Base-by-base conservation (phyloP, 257 asterid genomes). In the Lycium ferocissimum region DNA sequence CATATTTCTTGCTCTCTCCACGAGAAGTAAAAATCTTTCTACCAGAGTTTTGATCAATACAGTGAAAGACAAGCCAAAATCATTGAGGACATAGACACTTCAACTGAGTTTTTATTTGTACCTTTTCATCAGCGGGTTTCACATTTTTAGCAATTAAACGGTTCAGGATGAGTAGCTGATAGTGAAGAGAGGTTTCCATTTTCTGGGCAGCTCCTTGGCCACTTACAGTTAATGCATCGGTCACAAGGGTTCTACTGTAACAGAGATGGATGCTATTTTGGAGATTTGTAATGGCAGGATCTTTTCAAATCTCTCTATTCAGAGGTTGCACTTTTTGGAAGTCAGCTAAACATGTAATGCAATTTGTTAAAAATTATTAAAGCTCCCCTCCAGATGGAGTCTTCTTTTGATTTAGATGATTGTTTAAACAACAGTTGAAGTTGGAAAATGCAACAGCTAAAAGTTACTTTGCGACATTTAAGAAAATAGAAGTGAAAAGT, bases 181-280 rank as follows among this genome's bases (percentile, higher is more conserved):
- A 13, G 20, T 47, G 81, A 73, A 26, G 58, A 45, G 18, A 73
- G 13, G 7, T 45, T 12, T 73, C 81, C 81, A 47, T 73, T 73
- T 20, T 47, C 40, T 47, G 35, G 37, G 81, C 79, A 51, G 81
- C 62, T 22, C 22, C 63, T 76, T 49, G 62, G 14, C 45, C 22
- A 26, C 63, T 51, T 76, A 22, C 14, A 49, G 22, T 51, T 76
- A 49, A 26, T 47, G 40, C 40, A 73, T 43, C 56, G 49, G 80
- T 73, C 40, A 73, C 40, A 73, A 73, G 80, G 59, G 80, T 73
- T 69, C 14, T 43, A 72, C 54, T 43, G 80, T 71, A 43, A 72
- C 35, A 5, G 80, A 72, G 37, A 72, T 0, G 56, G 80, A 43
- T 43, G 18, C 26, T 13, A 1, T 73, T 47, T 73, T 49, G 63